Conservation (phyloP, 441 rosid species). For the Dalechampia spathulata region DNA sequence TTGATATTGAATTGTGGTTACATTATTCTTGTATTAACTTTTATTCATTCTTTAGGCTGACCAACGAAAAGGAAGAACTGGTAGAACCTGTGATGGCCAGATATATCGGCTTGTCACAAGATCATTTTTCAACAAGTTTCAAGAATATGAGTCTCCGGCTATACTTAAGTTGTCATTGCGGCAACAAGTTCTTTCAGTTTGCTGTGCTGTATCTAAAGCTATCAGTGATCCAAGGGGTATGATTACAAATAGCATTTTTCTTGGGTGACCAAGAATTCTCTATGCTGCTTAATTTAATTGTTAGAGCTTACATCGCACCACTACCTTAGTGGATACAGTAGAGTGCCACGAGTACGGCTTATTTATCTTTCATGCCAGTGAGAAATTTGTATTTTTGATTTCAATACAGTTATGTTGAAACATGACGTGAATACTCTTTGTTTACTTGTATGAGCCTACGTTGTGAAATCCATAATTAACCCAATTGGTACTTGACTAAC, state of each 20-base stretch:
- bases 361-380: neutral
- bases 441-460: neutral
- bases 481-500: neutral
- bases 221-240: constrained; percentile 87
- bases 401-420: neutral
- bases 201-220: constrained; percentile 78
- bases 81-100: constrained; percentile 94
- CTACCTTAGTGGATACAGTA: no score
- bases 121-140: constrained; percentile 62
- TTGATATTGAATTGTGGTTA: constrained; percentile 3
- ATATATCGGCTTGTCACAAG: constrained; percentile 82
- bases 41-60: constrained; percentile 56
- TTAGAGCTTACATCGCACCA: neutral
- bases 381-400: neutral
- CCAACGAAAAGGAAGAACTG: constrained; percentile 94
- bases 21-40: constrained; percentile 13
- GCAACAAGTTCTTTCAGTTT: constrained; percentile 73
- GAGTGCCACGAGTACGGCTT: neutral
- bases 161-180: constrained; percentile 74
- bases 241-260: constrained; percentile 12
- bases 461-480: neutral
- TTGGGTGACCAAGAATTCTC: neutral
- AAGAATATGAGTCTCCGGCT: constrained; percentile 66
- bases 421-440: neutral
- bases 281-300: neutral